These are phyloP conservation scores for Jacaranda mimosifolia DNA, from an alignment of 257 asterid species.

Conservation along the genomic window DNA sequence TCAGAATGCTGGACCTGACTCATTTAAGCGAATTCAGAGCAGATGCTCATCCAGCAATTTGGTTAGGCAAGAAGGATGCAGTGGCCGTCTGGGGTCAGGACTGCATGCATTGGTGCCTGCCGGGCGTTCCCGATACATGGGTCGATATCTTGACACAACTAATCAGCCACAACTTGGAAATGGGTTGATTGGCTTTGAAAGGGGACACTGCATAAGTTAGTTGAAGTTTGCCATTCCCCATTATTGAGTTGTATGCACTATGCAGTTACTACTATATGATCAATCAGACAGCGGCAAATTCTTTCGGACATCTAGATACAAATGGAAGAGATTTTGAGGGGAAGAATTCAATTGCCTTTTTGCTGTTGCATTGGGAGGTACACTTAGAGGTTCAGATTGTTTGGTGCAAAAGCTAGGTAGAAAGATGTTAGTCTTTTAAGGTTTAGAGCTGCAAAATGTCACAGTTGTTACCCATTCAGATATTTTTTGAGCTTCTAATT, in stretches of 20 bases:
- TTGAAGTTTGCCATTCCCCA: too few species aligned
- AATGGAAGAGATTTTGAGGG: slow-evolving; percentile 9
- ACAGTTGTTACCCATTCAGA: background rate
- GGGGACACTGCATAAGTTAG: too few species aligned
- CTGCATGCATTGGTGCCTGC: slow-evolving; percentile 99
- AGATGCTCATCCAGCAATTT: slow-evolving; percentile 94
- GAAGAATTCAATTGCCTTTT: background rate
- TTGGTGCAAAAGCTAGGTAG: background rate
- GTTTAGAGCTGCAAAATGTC: slow-evolving; percentile 5
- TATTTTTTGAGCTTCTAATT: slow-evolving; percentile 1
- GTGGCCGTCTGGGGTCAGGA: slow-evolving; percentile 96
- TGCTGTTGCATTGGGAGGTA: background rate
- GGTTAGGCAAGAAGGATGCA: slow-evolving; percentile 95
- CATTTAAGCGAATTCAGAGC: slow-evolving; percentile 89
- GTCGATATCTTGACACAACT: slow-evolving; percentile 81
- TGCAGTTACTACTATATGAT: background rate
- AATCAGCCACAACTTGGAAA: slow-evolving; percentile 57
- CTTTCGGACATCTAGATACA: background rate
- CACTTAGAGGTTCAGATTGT: background rate
- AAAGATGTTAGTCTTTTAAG: background rate
- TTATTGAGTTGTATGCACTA: background rate
- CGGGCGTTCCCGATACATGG: slow-evolving; percentile 98
- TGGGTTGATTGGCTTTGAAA: slow-evolving; percentile 28
- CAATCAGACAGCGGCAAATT: background rate
- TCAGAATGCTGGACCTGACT: slow-evolving; percentile 66